phyloP scores from a whole-genome alignment of 352 stramenopile species.

The Phytophthora cactorum region DNA sequence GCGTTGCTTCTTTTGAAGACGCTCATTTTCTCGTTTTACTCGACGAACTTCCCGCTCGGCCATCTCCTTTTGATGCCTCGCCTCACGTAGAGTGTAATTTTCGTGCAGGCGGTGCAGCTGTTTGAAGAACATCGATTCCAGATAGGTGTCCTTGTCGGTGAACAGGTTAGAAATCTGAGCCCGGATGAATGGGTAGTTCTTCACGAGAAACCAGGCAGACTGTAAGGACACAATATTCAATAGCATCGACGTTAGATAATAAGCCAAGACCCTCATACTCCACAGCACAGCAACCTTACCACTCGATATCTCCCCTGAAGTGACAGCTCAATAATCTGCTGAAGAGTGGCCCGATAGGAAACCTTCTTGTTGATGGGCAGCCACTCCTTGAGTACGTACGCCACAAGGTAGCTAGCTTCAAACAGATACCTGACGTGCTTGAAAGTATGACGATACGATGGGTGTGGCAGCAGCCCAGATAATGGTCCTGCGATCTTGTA shows the following conservation, averaged over 20 bases:
- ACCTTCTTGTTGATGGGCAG: slow-evolving; percentile 89
- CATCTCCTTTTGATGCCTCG: slow-evolving; percentile 62
- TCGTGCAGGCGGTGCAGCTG: slow-evolving; percentile 79
- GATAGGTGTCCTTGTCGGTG: slow-evolving; percentile 72
- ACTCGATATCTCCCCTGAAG: slow-evolving; percentile 76
- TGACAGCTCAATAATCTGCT: slow-evolving; percentile 84
- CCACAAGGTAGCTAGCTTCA: slow-evolving; percentile 85
- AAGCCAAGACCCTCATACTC: slow-evolving; percentile 6
- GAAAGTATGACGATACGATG: slow-evolving; percentile 76
- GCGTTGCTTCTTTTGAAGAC: slow-evolving; percentile 47
- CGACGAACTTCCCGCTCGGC: slow-evolving; percentile 68
- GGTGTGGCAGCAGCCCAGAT: slow-evolving; percentile 75
- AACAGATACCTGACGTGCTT: slow-evolving; percentile 80
- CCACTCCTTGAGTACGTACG: slow-evolving; percentile 87
- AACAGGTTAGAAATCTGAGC: slow-evolving; percentile 83
- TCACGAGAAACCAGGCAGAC: slow-evolving; percentile 86
- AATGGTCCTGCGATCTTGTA: slow-evolving; percentile 87
- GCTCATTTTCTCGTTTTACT: slow-evolving; percentile 66
- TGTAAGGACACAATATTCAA: slow-evolving; percentile 31
- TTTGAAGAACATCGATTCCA: slow-evolving; percentile 89
- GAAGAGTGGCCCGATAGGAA: slow-evolving; percentile 81
- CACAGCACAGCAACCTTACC: slow-evolving; percentile 41
- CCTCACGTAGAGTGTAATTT: slow-evolving; percentile 63
- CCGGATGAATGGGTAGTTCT: slow-evolving; percentile 85
- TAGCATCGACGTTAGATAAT: slow-evolving; percentile 33